Percentiles rank a stretch among this genome's conserved stretches.
phyloP scores from a whole-genome alignment of 495 filamentous ascomycete genomes.

The Hyaloscypha variabilis region DNA sequence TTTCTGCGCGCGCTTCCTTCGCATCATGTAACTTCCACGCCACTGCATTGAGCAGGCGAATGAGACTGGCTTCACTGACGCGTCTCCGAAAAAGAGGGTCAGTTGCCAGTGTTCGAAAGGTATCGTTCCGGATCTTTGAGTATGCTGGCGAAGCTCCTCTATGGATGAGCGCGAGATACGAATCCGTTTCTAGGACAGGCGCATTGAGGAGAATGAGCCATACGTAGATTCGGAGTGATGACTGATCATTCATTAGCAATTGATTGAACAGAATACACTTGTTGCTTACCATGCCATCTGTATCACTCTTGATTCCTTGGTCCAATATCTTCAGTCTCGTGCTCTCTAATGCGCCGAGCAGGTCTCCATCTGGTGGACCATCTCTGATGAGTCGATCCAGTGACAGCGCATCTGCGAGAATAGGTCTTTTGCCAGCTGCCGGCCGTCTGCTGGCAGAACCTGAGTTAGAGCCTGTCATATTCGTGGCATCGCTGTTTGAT shows the following conservation, averaged over 20 bases:
- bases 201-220: constrained; percentile 93
- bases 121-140: constrained; percentile 96
- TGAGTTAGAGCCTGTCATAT: constrained; percentile 19
- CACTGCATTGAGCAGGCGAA: constrained; percentile 93
- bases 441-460: constrained; percentile 23
- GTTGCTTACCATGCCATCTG: constrained; percentile 80
- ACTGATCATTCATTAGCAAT: constrained; percentile 51
- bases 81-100: constrained; percentile 94
- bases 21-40: constrained; percentile 92
- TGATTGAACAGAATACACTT: not conserved
- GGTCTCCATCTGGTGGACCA: constrained; percentile 71
- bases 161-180: constrained; percentile 87
- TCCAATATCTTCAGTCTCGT: constrained; percentile 77
- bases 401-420: constrained; percentile 61
- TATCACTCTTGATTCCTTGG: constrained; percentile 77
- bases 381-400: constrained; percentile 69
- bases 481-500: constrained; percentile 73
- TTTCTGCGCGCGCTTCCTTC: constrained; percentile 47
- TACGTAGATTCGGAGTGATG: constrained; percentile 89
- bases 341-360: constrained; percentile 67
- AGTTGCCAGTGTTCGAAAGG: constrained; percentile 92
- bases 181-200: constrained; percentile 78
- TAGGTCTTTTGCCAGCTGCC: constrained; percentile 35
- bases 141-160: constrained; percentile 93
- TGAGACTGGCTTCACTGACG: constrained; percentile 92